Conservation (phyloP, 1,284 basidiomycete species). For the Apiotrichum brassicae region DNA sequence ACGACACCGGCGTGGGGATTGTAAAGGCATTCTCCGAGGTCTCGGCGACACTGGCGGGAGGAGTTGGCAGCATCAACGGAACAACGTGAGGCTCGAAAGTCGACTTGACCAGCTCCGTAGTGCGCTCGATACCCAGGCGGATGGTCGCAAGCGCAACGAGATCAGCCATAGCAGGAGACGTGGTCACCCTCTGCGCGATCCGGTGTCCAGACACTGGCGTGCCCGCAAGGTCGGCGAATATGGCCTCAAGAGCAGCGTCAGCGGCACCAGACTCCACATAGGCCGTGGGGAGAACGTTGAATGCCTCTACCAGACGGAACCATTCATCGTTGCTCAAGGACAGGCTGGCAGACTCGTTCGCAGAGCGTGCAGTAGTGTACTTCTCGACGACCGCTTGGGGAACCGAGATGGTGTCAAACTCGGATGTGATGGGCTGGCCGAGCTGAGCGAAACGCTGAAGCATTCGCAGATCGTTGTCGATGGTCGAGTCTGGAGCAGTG, state of each 20-base stretch:
- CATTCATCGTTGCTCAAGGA: slow-evolving; percentile 3
- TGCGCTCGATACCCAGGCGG: slow-evolving; percentile 40
- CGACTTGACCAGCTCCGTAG: slow-evolving; percentile 16
- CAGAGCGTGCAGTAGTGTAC: slow-evolving; percentile 12
- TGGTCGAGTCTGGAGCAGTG: slow-evolving; percentile 7
- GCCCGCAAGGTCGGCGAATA: slow-evolving; percentile 49
- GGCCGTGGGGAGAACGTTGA: slow-evolving; percentile 1
- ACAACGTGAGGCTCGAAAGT: slow-evolving; percentile 20
- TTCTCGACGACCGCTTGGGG: slow-evolving; percentile 19
- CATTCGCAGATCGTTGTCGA: slow-evolving; percentile 11
- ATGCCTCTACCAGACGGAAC: slow-evolving; percentile 17
- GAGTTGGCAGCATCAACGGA: slow-evolving; percentile 14
- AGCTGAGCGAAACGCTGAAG: slow-evolving; percentile 16
- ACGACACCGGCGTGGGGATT: slow-evolving; percentile 7
- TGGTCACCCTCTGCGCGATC: slow-evolving; percentile 38
- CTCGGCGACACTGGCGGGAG: not conserved
- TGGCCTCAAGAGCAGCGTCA: slow-evolving; percentile 49
- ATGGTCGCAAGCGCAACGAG: slow-evolving; percentile 14
- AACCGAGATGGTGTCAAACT: slow-evolving; percentile 5
- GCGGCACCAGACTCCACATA: slow-evolving; percentile 20
- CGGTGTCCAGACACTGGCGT: slow-evolving; percentile 7
- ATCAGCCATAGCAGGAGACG: slow-evolving; percentile 41
- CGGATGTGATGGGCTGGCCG: slow-evolving; percentile 2
- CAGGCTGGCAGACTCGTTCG: not conserved
- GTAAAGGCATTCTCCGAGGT: slow-evolving; percentile 11